Evolutionary conservation across 169 alveolate genomes (phyloP).

Genomic region (Theileria equi): DNA sequence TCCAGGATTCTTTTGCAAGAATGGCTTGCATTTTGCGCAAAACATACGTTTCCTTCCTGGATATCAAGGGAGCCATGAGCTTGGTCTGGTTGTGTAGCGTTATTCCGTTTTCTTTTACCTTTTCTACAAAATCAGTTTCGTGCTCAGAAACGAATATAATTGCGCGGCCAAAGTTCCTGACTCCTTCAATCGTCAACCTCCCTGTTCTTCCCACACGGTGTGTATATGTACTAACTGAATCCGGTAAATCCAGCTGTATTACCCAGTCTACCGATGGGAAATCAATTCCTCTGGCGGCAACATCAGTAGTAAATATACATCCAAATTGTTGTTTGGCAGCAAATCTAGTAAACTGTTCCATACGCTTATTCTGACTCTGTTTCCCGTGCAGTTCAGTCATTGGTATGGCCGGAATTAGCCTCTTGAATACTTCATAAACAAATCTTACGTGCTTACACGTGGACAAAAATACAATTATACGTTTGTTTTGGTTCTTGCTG

Average conservation of each 20-base stretch:
- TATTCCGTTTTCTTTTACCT: constrained; percentile 34
- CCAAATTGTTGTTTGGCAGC: constrained; percentile 65
- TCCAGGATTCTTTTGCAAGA: constrained; percentile 59
- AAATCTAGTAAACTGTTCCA: constrained; percentile 53
- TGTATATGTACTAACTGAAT: constrained; percentile 89
- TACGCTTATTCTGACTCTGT: constrained; percentile 79
- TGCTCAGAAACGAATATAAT: constrained; percentile 65
- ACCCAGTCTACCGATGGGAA: constrained; percentile 96
- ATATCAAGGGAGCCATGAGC: constrained; percentile 30
- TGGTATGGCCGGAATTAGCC: constrained; percentile 83
- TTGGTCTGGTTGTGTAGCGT: constrained; percentile 47
- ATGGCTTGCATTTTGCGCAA: constrained; percentile 47
- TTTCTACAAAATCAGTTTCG: constrained; percentile 49
- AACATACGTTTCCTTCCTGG: constrained; percentile 36
- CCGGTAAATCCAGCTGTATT: constrained; percentile 94
- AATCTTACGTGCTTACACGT: constrained; percentile 93
- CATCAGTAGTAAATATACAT: constrained; percentile 86
- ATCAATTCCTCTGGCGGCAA: constrained; percentile 97
- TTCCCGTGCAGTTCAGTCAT: constrained; percentile 89
- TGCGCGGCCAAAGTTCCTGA: constrained; percentile 76
- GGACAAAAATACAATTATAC: constrained; percentile 87
- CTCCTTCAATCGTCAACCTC: constrained; percentile 86
- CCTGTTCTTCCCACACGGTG: constrained; percentile 99
- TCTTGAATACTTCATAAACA: constrained; percentile 86
- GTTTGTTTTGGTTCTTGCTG: constrained; percentile 83